These are phyloP conservation scores for Vinca major DNA, from an alignment of 305 asterid species.

Conservation along the genomic window DNA sequence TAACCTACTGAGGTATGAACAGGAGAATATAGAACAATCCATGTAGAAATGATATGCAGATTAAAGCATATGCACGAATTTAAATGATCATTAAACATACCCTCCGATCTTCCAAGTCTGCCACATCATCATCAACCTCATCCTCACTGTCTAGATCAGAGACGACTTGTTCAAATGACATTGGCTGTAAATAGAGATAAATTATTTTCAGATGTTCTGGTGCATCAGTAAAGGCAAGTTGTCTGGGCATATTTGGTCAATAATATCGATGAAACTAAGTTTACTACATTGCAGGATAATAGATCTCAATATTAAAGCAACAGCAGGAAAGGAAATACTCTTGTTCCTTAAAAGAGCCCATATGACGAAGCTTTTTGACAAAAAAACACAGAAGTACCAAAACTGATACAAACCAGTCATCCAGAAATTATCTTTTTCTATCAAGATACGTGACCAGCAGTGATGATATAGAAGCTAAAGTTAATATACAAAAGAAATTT, in stretches of 20 bases:
- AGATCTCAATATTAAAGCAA: neutral
- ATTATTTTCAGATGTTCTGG: conserved; percentile 20
- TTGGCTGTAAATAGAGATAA: conserved; percentile 53
- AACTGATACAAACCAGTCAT: neutral
- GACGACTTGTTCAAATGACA: conserved; percentile 91
- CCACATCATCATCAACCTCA: conserved; percentile 99
- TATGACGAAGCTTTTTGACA: neutral
- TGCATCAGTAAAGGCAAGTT: conserved; percentile 1
- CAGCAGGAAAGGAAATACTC: neutral
- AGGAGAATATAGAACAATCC: neutral
- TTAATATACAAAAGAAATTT: neutral
- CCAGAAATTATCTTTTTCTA: neutral
- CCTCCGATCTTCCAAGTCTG: conserved; percentile 98
- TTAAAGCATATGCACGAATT: neutral
- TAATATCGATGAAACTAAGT: neutral
- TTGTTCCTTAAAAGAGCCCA: neutral
- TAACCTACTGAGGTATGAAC: neutral
- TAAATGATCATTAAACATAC: conserved; percentile 33
- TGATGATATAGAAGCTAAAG: neutral
- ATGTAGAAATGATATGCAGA: neutral
- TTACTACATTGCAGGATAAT: neutral
- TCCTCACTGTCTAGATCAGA: conserved; percentile 97
- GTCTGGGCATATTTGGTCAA: neutral
- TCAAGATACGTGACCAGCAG: neutral
- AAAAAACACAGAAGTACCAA: too few relatives aligned